Conservation (phyloP, 1,284 basidiomycete genomes). For the Crucibulum cyathiforme region DNA sequence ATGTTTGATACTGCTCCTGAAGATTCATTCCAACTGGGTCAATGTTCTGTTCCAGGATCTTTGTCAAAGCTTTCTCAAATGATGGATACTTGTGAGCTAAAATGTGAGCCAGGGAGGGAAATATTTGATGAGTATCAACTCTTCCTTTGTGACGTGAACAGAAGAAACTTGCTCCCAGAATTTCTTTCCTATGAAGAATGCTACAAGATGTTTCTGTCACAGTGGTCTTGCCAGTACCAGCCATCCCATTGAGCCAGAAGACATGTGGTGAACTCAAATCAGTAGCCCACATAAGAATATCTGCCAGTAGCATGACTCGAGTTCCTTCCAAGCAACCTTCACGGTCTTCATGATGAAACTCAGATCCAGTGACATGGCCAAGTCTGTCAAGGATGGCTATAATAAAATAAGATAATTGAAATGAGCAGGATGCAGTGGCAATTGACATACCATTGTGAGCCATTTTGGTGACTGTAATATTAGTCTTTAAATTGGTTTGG, state of each 20-base stretch:
- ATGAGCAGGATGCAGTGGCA: too few species aligned
- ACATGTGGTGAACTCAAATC: constrained; percentile 5
- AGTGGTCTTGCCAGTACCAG: constrained; percentile 15
- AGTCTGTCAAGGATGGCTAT: too few species aligned
- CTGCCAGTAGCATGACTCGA: constrained; percentile 4
- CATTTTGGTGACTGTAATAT: neutral
- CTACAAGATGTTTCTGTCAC: constrained; percentile 8
- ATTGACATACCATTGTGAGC: too few species aligned
- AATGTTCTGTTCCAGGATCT: constrained; percentile 6
- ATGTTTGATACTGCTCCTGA: constrained; percentile 6
- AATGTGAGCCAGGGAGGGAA: constrained; percentile 30
- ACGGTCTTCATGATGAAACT: neutral
- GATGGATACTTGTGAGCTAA: constrained; percentile 15
- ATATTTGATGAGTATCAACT: constrained; percentile 15
- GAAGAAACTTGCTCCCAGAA: constrained; percentile 31
- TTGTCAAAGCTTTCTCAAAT: constrained; percentile 1
- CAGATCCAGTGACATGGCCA: neutral
- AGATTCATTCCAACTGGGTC: constrained; percentile 2
- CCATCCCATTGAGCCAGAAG: constrained; percentile 24
- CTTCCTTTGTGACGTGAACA: constrained; percentile 15
- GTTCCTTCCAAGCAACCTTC: constrained; percentile 8
- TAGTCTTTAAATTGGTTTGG: neutral
- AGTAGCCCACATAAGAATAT: constrained; percentile 7
- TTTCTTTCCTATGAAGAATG: constrained; percentile 2
- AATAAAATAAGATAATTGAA: too few species aligned